phyloP scores from a whole-genome alignment of 352 stramenopile genomes.

The Phytophthora sansomeana region DNA sequence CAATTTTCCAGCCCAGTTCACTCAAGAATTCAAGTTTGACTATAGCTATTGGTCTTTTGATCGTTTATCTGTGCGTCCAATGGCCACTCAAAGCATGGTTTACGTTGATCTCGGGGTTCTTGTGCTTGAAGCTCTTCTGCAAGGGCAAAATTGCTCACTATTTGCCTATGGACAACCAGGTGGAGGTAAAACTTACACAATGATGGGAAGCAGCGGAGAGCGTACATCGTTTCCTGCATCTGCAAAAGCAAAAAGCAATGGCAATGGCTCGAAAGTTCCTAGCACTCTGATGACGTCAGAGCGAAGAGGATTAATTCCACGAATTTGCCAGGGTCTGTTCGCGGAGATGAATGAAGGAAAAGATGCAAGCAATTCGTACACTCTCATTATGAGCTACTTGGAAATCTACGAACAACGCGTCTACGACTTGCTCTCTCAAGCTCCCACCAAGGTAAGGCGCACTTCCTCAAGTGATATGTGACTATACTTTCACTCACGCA shows the following conservation, averaged over 20 bases:
- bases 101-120: slow-evolving; percentile 69
- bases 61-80: slow-evolving; percentile 30
- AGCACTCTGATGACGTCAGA: not conserved
- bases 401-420: slow-evolving; percentile 85
- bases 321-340: slow-evolving; percentile 71
- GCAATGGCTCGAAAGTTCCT: not conserved
- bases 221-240: slow-evolving; percentile 13
- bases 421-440: slow-evolving; percentile 65
- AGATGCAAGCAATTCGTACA: slow-evolving; percentile 17
- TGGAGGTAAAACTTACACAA: slow-evolving; percentile 79
- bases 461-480: not conserved
- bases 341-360: slow-evolving; percentile 50
- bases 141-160: slow-evolving; percentile 80
- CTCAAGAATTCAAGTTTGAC: slow-evolving; percentile 78
- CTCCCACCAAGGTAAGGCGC: slow-evolving; percentile 36
- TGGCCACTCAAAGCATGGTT: slow-evolving; percentile 59
- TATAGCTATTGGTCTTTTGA: slow-evolving; percentile 81
- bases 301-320: slow-evolving; percentile 59
- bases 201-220: slow-evolving; percentile 49
- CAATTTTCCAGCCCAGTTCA: slow-evolving; percentile 59
- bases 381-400: slow-evolving; percentile 79
- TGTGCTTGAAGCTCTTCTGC: slow-evolving; percentile 59
- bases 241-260: not conserved
- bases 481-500: not conserved
- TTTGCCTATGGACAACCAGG: slow-evolving; percentile 81